Conservation (phyloP, 352 stramenopile species). For the Pythium scleroteichum region DNA sequence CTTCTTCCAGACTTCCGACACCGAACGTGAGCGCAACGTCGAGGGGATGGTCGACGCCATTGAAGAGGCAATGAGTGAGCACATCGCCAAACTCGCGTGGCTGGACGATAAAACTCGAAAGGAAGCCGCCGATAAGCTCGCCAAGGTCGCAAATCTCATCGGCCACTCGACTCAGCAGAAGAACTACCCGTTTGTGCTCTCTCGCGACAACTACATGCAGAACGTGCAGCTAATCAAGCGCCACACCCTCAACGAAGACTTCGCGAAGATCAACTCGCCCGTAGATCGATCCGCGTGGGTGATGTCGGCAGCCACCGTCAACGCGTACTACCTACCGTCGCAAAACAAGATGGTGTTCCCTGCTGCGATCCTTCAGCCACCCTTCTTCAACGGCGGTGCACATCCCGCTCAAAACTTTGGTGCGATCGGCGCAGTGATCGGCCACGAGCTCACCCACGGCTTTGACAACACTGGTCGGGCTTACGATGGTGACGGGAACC, state of each 20-base stretch:
- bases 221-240: slow-evolving; percentile 47
- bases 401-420: slow-evolving; percentile 89
- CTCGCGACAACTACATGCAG: slow-evolving; percentile 42
- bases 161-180: slow-evolving; percentile 41
- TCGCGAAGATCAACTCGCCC: slow-evolving; percentile 35
- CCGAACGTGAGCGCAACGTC: slow-evolving; percentile 58
- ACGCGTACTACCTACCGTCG: slow-evolving; percentile 75
- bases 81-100: slow-evolving; percentile 87
- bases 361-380: slow-evolving; percentile 91
- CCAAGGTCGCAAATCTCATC: slow-evolving; percentile 35
- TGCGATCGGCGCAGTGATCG: slow-evolving; percentile 90
- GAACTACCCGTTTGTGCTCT: slow-evolving; percentile 32
- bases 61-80: slow-evolving; percentile 68
- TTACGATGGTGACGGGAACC: slow-evolving; percentile 83
- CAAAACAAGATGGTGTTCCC: slow-evolving; percentile 93
- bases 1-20: slow-evolving; percentile 72
- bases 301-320: slow-evolving; percentile 91
- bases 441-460: slow-evolving; percentile 94
- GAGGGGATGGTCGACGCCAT: slow-evolving; percentile 81
- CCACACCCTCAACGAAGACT: slow-evolving; percentile 22
- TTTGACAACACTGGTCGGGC: slow-evolving; percentile 91
- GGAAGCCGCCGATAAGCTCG: slow-evolving; percentile 83
- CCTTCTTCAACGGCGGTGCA: slow-evolving; percentile 85
- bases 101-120: slow-evolving; percentile 80
- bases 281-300: slow-evolving; percentile 70